Conservation (phyloP, 129 eudicot genomes). For the Logfia minima region DNA sequence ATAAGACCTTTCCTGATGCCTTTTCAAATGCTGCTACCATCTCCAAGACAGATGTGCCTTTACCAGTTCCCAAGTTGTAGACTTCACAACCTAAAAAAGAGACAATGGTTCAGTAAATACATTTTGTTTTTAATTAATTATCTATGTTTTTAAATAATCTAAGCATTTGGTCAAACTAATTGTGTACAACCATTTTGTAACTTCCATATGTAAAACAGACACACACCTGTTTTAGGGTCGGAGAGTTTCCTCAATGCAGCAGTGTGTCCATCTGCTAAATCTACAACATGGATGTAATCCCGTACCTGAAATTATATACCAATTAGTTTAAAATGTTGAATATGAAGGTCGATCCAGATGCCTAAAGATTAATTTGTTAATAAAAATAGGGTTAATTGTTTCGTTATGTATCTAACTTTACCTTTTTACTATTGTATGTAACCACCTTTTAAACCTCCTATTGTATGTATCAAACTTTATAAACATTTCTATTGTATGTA, state of each 20-base stretch:
- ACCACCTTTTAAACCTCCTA: no score
- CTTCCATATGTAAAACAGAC: neutral
- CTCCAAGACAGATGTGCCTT: slow-evolving; percentile 89
- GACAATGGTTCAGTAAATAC: neutral
- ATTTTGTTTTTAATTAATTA: neutral
- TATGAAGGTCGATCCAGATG: no score
- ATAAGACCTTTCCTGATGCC: slow-evolving; percentile 88
- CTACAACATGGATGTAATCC: slow-evolving; percentile 94
- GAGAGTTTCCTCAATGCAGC: slow-evolving; percentile 83
- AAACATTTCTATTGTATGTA: no score
- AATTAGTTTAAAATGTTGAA: neutral
- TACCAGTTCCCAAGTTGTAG: slow-evolving; percentile 92
- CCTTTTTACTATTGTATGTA: no score
- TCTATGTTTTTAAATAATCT: neutral
- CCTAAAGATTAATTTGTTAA: no score
- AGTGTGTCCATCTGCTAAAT: slow-evolving; percentile 95
- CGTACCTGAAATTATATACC: slow-evolving; percentile 59
- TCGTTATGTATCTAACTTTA: no score
- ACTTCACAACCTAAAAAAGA: slow-evolving; percentile 68
- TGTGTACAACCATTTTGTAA: neutral
- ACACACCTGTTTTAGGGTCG: slow-evolving; percentile 65
- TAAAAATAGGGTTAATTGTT: no score
- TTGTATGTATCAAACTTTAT: no score
- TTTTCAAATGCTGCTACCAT: slow-evolving; percentile 98
- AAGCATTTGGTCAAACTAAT: slow-evolving; percentile 1